Base-by-base conservation (phyloP, 2,329 filamentous ascomycete genomes). In the Bipolaris oryzae region DNA sequence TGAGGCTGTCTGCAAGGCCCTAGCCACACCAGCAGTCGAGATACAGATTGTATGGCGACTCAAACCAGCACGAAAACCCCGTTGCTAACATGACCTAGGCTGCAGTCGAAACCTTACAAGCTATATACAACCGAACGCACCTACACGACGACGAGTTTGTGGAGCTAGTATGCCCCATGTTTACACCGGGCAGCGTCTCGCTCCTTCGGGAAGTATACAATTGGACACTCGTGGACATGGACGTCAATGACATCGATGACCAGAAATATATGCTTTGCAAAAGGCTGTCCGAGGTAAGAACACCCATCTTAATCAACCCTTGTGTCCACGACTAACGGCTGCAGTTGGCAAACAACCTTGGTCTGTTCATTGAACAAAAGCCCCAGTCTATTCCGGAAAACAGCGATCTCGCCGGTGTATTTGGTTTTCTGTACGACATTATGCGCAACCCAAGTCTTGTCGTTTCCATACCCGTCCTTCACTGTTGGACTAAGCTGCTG, bases 191-290 rank as follows among this genome's bases (percentile, higher is more conserved):
- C 54, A 89, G 88, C 60, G 84, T 96, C 39, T 82, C 84, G 35
- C 82, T 96, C 7, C 86, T 93, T 65, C 85, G 84, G 60, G 85
- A 87, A 57, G 82, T 96, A 11, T 92, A 91, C 68, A 86, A 89
- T 60, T 95, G 91, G 90, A 91, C 91, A 4, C 78, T 87, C 10
- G 88, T 94, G 41, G 89, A 92, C 62, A 85, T 91, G 57, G 88
- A 93, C 62, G 84, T 91, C 3, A 85, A 91, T 57, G 89, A 96
- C 66, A 87, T 96, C 56, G 91, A 97, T 64, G 92, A 96, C 69
- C 89, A 92, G 70, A 96, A 92, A 73, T 98, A 99, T 74, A 87
- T 91, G 53, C 87, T 97, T 65, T 87, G 91, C 38, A 98, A 98
- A 79, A 97, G 96, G 76, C 86, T 98, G 44, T 92, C 93, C 1